phyloP scores from a whole-genome alignment of 2,329 filamentous ascomycete species.

The Neoarthrinium moseri region DNA sequence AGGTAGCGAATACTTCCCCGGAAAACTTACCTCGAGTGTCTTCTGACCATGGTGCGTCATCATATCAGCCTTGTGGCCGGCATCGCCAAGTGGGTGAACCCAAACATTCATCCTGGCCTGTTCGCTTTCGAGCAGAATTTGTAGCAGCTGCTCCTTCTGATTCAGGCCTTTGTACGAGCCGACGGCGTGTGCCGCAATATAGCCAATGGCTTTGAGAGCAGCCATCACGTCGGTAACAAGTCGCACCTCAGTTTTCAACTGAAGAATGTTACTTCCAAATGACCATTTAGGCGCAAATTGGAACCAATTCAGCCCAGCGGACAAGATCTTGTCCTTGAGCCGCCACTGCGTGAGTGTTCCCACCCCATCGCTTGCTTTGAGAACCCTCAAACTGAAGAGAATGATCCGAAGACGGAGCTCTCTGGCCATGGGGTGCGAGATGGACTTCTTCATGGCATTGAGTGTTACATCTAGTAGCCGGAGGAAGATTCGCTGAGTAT shows the following conservation, averaged over 20 bases:
- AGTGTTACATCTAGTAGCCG: constrained; percentile 79
- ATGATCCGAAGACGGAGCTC: constrained; percentile 91
- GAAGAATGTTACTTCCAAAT: constrained; percentile 89
- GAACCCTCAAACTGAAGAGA: constrained; percentile 75
- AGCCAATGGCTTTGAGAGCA: constrained; percentile 63
- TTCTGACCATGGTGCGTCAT: constrained; percentile 40
- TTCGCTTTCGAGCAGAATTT: constrained; percentile 80
- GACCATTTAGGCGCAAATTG: constrained; percentile 82
- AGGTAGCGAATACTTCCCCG: not conserved
- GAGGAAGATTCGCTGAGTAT: constrained; percentile 78
- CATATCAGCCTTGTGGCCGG: constrained; percentile 38
- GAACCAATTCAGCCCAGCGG: constrained; percentile 89
- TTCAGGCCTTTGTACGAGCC: constrained; percentile 65
- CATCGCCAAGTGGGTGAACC: constrained; percentile 76
- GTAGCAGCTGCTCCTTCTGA: constrained; percentile 79
- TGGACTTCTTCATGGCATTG: constrained; percentile 67
- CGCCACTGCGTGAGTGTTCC: constrained; percentile 69
- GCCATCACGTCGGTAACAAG: constrained; percentile 73
- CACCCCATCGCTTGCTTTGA: constrained; percentile 70
- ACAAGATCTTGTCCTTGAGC: constrained; percentile 85
- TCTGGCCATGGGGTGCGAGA: constrained; percentile 80
- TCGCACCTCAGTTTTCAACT: constrained; percentile 88
- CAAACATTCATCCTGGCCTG: constrained; percentile 82
- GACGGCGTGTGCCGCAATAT: constrained; percentile 52
- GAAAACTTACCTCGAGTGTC: constrained; percentile 34